Evolutionary conservation across 2,329 filamentous ascomycete species (phyloP).

Genomic region (Aspergillus eucalypticola): DNA sequence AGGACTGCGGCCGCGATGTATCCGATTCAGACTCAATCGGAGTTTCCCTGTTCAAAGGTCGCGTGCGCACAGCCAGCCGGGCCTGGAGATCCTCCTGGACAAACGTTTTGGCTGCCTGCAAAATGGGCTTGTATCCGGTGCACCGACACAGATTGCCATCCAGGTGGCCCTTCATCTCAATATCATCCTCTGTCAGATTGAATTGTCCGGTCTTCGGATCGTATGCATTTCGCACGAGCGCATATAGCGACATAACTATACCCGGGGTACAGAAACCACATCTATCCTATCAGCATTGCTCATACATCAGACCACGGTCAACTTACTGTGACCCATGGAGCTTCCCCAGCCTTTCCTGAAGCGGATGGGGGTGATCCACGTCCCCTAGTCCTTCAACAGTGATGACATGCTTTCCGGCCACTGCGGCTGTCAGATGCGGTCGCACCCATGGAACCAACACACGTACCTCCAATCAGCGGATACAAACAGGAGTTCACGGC

Average conservation of each 20-base stretch:
- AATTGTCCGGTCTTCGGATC: slow-evolving; percentile 67
- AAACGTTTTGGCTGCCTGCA: slow-evolving; percentile 84
- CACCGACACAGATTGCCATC: slow-evolving; percentile 87
- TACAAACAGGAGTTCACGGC: slow-evolving; percentile 87
- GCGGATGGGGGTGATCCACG: slow-evolving; percentile 74
- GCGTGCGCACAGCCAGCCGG: slow-evolving; percentile 26
- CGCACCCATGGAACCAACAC: neutral
- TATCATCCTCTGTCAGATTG: slow-evolving; percentile 69
- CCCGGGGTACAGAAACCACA: slow-evolving; percentile 88
- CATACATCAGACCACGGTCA: too few species aligned
- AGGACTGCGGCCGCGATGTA: slow-evolving; percentile 13
- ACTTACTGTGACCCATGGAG: slow-evolving; percentile 72
- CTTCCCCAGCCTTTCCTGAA: slow-evolving; percentile 83
- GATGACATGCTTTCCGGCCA: slow-evolving; percentile 91
- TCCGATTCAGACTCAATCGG: neutral
- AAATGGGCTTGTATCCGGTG: slow-evolving; percentile 82
- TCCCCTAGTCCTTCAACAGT: slow-evolving; percentile 88
- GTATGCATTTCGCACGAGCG: slow-evolving; percentile 65
- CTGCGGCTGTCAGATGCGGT: slow-evolving; percentile 24
- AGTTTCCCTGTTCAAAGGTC: neutral
- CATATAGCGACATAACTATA: slow-evolving; percentile 68
- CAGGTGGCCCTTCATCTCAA: slow-evolving; percentile 69
- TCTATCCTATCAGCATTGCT: neutral
- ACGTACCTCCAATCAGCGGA: slow-evolving; percentile 67
- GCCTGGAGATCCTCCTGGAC: slow-evolving; percentile 50